phyloP scores from a whole-genome alignment of 768 basidiomycete species.

The Tephrocybe sp. region DNA sequence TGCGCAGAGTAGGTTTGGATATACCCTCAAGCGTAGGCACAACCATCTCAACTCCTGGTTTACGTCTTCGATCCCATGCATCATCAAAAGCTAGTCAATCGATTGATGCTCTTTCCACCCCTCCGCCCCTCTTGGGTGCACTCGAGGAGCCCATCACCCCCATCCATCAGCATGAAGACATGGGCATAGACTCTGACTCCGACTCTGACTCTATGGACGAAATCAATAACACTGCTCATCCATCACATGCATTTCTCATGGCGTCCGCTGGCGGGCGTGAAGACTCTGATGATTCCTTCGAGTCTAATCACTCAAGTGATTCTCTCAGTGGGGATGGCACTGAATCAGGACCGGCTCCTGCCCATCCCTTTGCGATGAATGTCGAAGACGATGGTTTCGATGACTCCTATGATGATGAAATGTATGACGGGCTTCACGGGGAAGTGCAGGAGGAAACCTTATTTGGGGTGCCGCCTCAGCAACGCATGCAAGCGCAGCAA shows the following conservation, averaged over 20 bases:
- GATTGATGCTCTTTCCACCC: not conserved
- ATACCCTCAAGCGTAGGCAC: slow-evolving; percentile 30
- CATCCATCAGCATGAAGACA: slow-evolving; percentile 20
- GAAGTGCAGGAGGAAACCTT: slow-evolving; percentile 62
- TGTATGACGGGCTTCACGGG: slow-evolving; percentile 45
- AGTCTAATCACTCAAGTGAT: slow-evolving; percentile 56
- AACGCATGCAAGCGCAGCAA: slow-evolving; percentile 32
- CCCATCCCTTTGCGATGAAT: slow-evolving; percentile 61
- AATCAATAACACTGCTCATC: slow-evolving; percentile 57
- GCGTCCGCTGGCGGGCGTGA: slow-evolving; percentile 37
- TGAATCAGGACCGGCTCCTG: slow-evolving; percentile 36
- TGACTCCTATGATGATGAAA: slow-evolving; percentile 55
- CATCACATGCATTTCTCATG: slow-evolving; percentile 73
- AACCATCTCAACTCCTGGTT: slow-evolving; percentile 16
- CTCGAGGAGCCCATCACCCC: slow-evolving; percentile 12
- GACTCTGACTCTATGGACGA: slow-evolving; percentile 65
- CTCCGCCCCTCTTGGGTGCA: slow-evolving; percentile 1
- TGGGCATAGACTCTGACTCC: slow-evolving; percentile 53
- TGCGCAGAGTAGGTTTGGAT: slow-evolving; percentile 58
- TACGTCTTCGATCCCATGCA: slow-evolving; percentile 31
- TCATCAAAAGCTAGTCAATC: slow-evolving; percentile 2
- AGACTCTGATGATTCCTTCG: slow-evolving; percentile 48
- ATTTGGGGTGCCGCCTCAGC: slow-evolving; percentile 66
- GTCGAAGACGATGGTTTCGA: slow-evolving; percentile 45
- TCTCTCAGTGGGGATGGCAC: slow-evolving; percentile 52